Evolutionary conservation across 257 asterid genomes (phyloP), one percentile per base, ranked within the genome.

Genomic region (Salvia hispanica): DNA sequence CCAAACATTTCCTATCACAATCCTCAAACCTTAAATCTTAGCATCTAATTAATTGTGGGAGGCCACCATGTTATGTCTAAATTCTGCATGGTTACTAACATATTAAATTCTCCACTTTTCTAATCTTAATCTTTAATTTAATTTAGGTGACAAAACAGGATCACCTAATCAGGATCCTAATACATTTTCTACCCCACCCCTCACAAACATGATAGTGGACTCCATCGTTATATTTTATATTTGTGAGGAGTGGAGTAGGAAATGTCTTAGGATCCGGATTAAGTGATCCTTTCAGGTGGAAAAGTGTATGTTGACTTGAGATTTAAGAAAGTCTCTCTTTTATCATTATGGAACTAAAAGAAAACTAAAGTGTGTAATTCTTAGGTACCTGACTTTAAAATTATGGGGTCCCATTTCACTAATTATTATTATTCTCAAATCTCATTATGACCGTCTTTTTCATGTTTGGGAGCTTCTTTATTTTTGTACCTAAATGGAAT

Each of bases 281-380:
- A n/a, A n/a, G n/a, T n/a, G n/a, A n/a, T n/a, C n/a, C n/a, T n/a
- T n/a, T n/a, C n/a, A n/a, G n/a, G n/a, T 58, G 36, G n/a, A 52
- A 67, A 73, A 62, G 62, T 14, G 47, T 66, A 6, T 67, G 61
- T 83, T 80, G 86, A 78, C 81, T 76, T 80, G 15, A 57, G 67
- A 54, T 47, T 46, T 15, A 58, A 33, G 73, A 65, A 64, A 48
- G 52, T 31, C 6, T 5, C 50, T 28, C 31, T 51, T 64, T 46
- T 43, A 58, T 21, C 51, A 54, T 13, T 66, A 72, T 28, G 78
- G 74, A 71, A 64, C 43, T 50, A 65, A 72, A 75, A 73, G 68
- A 14, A 55, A 74, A 55, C 56, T 80, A 77, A 82, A 77, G 84
- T 69, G 57, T 66, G 46, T 73, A 25, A 25, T 25, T 25, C 3